Conservation (phyloP, 495 filamentous ascomycete species). For the Hypoxylon crocopeplum region DNA sequence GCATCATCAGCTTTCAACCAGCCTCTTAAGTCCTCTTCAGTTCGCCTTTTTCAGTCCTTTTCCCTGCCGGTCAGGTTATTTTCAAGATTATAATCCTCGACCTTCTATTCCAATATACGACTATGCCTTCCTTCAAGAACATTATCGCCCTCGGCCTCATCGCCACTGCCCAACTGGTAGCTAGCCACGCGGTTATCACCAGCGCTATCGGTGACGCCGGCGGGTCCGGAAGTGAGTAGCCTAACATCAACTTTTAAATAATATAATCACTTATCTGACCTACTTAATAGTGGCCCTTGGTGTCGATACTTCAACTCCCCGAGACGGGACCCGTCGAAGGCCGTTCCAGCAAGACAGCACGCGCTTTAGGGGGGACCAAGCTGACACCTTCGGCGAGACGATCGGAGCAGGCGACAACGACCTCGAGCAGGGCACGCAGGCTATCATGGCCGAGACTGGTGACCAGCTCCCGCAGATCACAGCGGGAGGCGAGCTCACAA, state of each 20-base stretch:
- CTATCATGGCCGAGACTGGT: constrained; percentile 55
- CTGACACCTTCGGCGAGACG: constrained; percentile 54
- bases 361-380: constrained; percentile 53
- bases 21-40: constrained; percentile 1
- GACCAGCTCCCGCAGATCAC: constrained; percentile 56
- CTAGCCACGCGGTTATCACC: constrained; percentile 59
- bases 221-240: constrained; percentile 48
- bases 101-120: constrained; percentile 4
- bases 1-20: constrained; percentile 26
- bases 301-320: constrained; percentile 57
- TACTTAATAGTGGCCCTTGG: constrained; percentile 45
- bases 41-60: constrained; percentile 4
- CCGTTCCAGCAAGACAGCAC: constrained; percentile 63
- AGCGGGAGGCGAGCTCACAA: constrained; percentile 52
- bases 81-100: constrained; percentile 9
- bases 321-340: constrained; percentile 56
- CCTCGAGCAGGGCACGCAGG: constrained; percentile 53
- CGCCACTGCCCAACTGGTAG: constrained; percentile 43
- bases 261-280: constrained; percentile 1
- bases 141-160: constrained; percentile 44
- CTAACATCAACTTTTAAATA: background rate
- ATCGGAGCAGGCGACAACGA: constrained; percentile 53
- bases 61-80: constrained; percentile 44
- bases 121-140: constrained; percentile 42
- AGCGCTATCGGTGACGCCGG: constrained; percentile 56